These are phyloP conservation scores for Aspergillus fijiensis DNA, from an alignment of 2,329 filamentous ascomycete genomes.

Conservation along the genomic window DNA sequence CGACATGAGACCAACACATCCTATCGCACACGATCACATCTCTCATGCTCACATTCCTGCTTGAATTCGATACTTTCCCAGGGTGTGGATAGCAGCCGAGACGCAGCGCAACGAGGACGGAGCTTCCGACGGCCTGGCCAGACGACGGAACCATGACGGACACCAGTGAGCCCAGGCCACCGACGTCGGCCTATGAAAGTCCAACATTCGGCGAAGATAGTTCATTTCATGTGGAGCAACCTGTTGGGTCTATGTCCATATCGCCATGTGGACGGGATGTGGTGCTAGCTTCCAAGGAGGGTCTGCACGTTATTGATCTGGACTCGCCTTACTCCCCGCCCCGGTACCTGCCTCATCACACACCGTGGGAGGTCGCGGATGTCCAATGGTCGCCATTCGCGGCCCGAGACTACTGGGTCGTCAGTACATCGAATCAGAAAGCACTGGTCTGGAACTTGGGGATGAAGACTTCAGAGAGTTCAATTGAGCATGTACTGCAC, in stretches of 20 bases:
- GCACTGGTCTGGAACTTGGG: slow-evolving; percentile 92
- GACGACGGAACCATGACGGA: slow-evolving; percentile 31
- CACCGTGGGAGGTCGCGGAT: slow-evolving; percentile 92
- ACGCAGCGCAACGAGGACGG: slow-evolving; percentile 5
- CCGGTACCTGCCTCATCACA: slow-evolving; percentile 78
- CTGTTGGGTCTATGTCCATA: slow-evolving; percentile 86
- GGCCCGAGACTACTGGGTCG: slow-evolving; percentile 85
- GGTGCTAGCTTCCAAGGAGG: slow-evolving; percentile 84
- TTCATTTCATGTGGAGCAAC: slow-evolving; percentile 75
- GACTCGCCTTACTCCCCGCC: slow-evolving; percentile 87
- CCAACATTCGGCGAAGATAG: slow-evolving; percentile 83
- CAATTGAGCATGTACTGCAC: slow-evolving; percentile 84
- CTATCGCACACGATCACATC: slow-evolving; percentile 1
- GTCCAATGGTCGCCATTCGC: slow-evolving; percentile 97
- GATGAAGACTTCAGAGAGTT: slow-evolving; percentile 67
- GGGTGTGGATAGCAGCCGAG: slow-evolving; percentile 7
- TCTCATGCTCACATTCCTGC: slow-evolving; percentile 13
- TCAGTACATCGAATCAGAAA: slow-evolving; percentile 91
- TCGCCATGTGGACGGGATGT: slow-evolving; percentile 88
- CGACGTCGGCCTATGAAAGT: slow-evolving; percentile 70
- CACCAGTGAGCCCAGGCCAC: slow-evolving; percentile 39
- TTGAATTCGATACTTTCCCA: slow-evolving; percentile 8
- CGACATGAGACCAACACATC: slow-evolving; percentile 20
- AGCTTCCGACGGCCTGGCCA: background rate
- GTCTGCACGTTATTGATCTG: slow-evolving; percentile 86